Evolutionary conservation across 2,329 filamentous ascomycete genomes (phyloP).

Genomic region (Botrytis byssoidea): DNA sequence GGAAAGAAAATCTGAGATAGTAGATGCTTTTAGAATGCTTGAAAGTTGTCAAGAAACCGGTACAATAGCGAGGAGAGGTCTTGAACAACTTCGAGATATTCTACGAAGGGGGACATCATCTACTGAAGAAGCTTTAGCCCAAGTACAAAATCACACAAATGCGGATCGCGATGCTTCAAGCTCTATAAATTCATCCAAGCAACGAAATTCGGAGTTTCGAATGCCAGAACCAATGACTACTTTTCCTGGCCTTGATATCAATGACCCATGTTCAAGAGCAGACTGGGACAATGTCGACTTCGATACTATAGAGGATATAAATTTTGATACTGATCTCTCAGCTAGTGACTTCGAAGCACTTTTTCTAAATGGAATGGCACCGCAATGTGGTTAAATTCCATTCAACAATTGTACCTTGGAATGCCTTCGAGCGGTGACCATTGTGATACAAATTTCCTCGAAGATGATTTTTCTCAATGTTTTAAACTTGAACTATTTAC

Average conservation of each 20-base stretch:
- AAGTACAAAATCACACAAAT: not conserved
- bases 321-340: constrained; percentile 25
- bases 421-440: not conserved
- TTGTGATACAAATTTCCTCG: too few species aligned
- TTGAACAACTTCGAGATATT: constrained; percentile 26
- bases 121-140: not conserved
- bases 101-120: constrained; percentile 1
- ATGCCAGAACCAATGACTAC: not conserved
- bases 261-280: not conserved
- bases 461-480: not conserved
- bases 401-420: not conserved
- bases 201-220: not conserved
- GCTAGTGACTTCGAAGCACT: constrained; percentile 9
- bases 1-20: constrained; percentile 37
- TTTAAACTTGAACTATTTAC: not conserved
- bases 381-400: not conserved
- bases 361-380: not conserved
- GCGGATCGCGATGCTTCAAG: not conserved
- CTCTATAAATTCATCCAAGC: not conserved
- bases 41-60: constrained; percentile 31
- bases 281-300: constrained; percentile 19
- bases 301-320: constrained; percentile 17
- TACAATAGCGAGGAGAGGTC: constrained; percentile 28
- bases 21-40: constrained; percentile 39
- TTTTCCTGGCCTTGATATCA: constrained; percentile 5